Conservation (phyloP, 108 stramenopile genomes). For the Nitzschia sp. region DNA sequence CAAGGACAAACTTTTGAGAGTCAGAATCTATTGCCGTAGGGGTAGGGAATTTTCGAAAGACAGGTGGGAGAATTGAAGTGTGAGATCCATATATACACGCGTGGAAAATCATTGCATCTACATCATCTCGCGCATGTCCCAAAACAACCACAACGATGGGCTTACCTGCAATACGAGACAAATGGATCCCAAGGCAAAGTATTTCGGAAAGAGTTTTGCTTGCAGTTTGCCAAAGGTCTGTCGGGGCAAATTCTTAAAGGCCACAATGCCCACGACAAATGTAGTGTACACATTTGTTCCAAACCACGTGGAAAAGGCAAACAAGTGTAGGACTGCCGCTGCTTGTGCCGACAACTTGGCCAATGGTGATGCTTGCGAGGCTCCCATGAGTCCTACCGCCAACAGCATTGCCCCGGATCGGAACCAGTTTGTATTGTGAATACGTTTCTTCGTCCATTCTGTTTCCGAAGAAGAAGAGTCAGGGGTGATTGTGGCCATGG, state of each 20-base stretch:
- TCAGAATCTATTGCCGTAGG: neutral
- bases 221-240: conserved; percentile 83
- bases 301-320: conserved; percentile 77
- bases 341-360: conserved; percentile 9
- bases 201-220: conserved; percentile 78
- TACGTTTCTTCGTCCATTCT: conserved; percentile 35
- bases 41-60: too few species aligned
- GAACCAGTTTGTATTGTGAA: conserved; percentile 30
- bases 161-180: conserved; percentile 55
- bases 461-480: neutral
- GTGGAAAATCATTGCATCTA: too few species aligned
- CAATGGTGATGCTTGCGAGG: conserved; percentile 10
- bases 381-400: conserved; percentile 13
- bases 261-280: conserved; percentile 78
- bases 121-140: too few species aligned
- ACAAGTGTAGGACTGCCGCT: conserved; percentile 54
- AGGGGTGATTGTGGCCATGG: neutral
- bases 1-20: neutral
- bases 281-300: conserved; percentile 73
- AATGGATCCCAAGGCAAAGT: conserved; percentile 64
- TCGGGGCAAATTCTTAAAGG: conserved; percentile 85
- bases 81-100: too few species aligned
- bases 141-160: neutral
- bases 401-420: conserved; percentile 20
- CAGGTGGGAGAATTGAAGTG: too few species aligned